Evolutionary conservation across 2,329 filamentous ascomycete genomes (phyloP), one percentile per base, ranked within the genome.

Genomic region (Curvularia spicifera): DNA sequence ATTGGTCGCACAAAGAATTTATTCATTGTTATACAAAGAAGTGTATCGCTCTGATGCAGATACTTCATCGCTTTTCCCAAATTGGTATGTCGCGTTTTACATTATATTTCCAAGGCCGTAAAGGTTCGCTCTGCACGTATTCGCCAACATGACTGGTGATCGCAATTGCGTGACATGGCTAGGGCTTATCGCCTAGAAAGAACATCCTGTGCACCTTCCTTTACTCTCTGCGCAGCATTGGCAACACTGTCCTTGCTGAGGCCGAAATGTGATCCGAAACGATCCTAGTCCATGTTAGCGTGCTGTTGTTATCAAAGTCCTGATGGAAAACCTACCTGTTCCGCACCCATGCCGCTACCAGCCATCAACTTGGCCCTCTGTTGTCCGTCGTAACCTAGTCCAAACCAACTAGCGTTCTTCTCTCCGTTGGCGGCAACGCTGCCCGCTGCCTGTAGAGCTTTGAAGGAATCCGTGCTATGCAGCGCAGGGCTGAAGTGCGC

Each of bases 321-420:
- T 24, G 22, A 22, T 46, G 12, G 15, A 22, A 33, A 24, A 53
- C 65, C 45, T 69, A 76, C 73, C 68, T 76, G 73, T 53, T 76
- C 73, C 33, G 72, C 72, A 7, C 72, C 73, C 13, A 56, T 59
- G n/a, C 72, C 71, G 46, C 70, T 66, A 37, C 60, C 59, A 33
- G 73, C 72, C 58, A 75, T 50, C 31, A 67, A 43, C 58, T 67
- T 70, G 26, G 72, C 73, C 43, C 69, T 60, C 57, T 66, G 69
- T 52, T 63, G 68, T 7, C 73, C 73, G 57, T 76, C 73, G 29
- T 66, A 58, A 1, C 73, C 73, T 5, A 76, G 65, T 22, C 73
- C 71, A 44, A 64, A 66, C 26, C 64, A 63, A 45, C 69, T 65
- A 22, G 71, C 70, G 48, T 72, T 68, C 18, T 65, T 63, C 8